Percentiles rank a stretch among this genome's conserved stretches.
Conservation (phyloP, 495 filamentous ascomycete species). For the Tuber aestivum region DNA sequence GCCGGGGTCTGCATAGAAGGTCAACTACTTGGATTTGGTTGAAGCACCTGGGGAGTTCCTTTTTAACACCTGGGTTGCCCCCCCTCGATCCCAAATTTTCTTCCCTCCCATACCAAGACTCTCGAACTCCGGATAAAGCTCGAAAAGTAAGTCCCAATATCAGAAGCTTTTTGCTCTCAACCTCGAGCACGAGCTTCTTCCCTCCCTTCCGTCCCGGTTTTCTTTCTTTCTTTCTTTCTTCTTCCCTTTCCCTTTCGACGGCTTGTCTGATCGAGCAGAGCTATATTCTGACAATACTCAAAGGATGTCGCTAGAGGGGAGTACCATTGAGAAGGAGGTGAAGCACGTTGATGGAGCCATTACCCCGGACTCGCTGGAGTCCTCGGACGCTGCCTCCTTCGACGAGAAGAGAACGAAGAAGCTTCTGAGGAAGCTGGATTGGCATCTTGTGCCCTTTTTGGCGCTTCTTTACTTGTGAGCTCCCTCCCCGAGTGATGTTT, state of each 20-base stretch:
- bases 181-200: not conserved
- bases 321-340: slow-evolving; percentile 5
- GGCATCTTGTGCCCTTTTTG: slow-evolving; percentile 51
- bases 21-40: not conserved
- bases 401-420: slow-evolving; percentile 43
- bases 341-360: slow-evolving; percentile 16
- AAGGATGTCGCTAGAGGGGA: not conserved
- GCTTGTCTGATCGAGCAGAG: not conserved
- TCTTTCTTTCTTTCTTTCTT: not conserved
- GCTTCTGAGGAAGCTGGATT: slow-evolving; percentile 51
- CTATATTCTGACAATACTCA: not conserved
- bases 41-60: not conserved
- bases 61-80: not conserved
- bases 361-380: slow-evolving; percentile 30
- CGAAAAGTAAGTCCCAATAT: not conserved
- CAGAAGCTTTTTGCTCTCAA: not conserved
- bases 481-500: not conserved
- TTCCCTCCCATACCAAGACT: not conserved
- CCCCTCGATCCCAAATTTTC: not conserved
- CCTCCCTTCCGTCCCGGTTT: not conserved
- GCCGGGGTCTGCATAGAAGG: not conserved
- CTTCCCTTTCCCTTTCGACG: not conserved
- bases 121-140: slow-evolving; percentile 7
- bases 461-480: slow-evolving; percentile 50
- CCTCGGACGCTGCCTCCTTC: slow-evolving; percentile 28